Percentiles rank a stretch among this genome's conserved stretches.
phyloP scores from a whole-genome alignment of 1,284 basidiomycete genomes.

The Salmacisia buchloeana region DNA sequence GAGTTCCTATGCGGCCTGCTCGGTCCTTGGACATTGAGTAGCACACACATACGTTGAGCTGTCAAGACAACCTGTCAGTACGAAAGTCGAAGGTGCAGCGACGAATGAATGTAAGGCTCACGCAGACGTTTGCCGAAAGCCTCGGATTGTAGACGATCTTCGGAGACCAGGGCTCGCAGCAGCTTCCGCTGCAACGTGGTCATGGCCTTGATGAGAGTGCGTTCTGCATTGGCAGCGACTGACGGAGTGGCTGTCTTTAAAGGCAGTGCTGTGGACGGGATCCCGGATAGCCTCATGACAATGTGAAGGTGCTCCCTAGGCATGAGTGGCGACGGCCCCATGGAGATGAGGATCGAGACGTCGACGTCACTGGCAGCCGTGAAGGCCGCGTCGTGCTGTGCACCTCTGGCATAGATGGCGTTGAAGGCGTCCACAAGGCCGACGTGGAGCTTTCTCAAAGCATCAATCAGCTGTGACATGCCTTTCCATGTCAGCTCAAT shows the following conservation, averaged over 20 bases:
- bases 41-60: too few relatives aligned
- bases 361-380: not conserved
- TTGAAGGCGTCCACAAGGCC: not conserved
- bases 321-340: not conserved
- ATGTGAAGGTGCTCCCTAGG: conserved; percentile 1
- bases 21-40: too few relatives aligned
- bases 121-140: not conserved
- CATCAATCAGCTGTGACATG: not conserved
- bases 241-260: not conserved
- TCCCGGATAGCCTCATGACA: not conserved
- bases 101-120: not conserved
- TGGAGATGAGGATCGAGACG: conserved; percentile 1
- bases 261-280: too few relatives aligned
- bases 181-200: not conserved
- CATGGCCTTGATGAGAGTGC: not conserved
- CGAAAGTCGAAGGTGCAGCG: not conserved
- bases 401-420: not conserved
- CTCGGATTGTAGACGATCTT: conserved; percentile 3
- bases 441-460: not conserved
- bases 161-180: not conserved
- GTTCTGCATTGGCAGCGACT: not conserved
- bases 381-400: not conserved
- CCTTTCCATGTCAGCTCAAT: not conserved
- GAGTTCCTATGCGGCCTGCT: too few relatives aligned
- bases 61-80: not conserved